Evolutionary conservation across 305 asterid genomes (phyloP).

Genomic region (Coffea humblotiana): DNA sequence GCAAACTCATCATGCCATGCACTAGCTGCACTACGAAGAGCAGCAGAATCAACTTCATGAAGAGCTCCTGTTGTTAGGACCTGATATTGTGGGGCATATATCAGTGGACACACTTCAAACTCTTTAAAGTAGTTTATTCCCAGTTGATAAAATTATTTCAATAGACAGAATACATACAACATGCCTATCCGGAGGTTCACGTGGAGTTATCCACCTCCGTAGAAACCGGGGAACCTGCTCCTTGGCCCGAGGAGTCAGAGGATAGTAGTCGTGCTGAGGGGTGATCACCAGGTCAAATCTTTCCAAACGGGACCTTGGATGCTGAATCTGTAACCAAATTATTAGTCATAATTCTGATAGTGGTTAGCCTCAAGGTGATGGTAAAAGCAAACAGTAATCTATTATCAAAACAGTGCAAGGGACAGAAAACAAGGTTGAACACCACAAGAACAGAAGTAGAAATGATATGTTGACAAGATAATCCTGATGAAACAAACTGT

Average conservation of each 20-base stretch:
- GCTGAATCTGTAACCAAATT: slow-evolving; percentile 78
- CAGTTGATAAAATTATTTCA: not conserved
- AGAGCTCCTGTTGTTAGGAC: slow-evolving; percentile 95
- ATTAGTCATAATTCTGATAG: not conserved
- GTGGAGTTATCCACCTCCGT: slow-evolving; percentile 86
- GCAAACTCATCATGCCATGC: slow-evolving; percentile 93
- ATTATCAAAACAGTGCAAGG: not conserved
- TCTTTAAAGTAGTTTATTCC: not conserved
- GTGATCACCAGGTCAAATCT: slow-evolving; percentile 94
- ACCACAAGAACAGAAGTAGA: not conserved
- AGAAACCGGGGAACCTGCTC: slow-evolving; percentile 87
- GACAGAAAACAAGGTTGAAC: not conserved
- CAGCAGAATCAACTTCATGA: slow-evolving; percentile 86
- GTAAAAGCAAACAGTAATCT: not conserved
- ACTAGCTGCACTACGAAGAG: slow-evolving; percentile 83
- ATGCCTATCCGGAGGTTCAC: slow-evolving; percentile 68
- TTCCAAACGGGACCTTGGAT: slow-evolving; percentile 85
- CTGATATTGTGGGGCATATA: slow-evolving; percentile 34
- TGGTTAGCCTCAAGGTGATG: not conserved
- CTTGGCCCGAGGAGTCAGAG: slow-evolving; percentile 73
- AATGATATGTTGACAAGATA: not conserved
- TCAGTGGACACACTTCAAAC: not conserved
- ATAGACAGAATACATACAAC: slow-evolving; percentile 54
- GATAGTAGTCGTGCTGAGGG: slow-evolving; percentile 89
- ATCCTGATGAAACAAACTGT: not conserved